These are phyloP conservation scores for Xylaria sp. DNA, from an alignment of 495 filamentous ascomycete species.

Conservation along the genomic window DNA sequence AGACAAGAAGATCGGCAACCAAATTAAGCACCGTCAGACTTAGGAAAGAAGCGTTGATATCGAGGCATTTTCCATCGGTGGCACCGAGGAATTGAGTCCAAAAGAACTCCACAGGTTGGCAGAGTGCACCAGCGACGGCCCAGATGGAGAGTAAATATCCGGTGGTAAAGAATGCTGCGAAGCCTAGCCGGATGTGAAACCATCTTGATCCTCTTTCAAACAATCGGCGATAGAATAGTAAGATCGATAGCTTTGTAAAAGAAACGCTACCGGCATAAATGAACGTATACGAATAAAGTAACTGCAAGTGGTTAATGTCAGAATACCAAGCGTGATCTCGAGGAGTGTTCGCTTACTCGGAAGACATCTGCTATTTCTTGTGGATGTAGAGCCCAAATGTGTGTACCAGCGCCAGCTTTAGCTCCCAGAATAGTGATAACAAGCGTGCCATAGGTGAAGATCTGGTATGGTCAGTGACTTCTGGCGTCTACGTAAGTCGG, in stretches of 20 bases:
- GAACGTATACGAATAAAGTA: slow-evolving; percentile 45
- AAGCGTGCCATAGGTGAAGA: slow-evolving; percentile 41
- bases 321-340: neutral
- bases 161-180: slow-evolving; percentile 29
- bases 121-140: slow-evolving; percentile 37
- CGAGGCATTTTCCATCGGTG: slow-evolving; percentile 36
- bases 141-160: slow-evolving; percentile 38
- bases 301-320: slow-evolving; percentile 24
- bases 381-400: slow-evolving; percentile 41
- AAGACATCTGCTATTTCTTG: slow-evolving; percentile 32
- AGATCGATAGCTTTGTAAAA: slow-evolving; percentile 47
- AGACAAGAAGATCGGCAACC: slow-evolving; percentile 52
- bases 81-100: slow-evolving; percentile 41
- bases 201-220: slow-evolving; percentile 38
- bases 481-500: slow-evolving; percentile 18
- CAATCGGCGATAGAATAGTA: slow-evolving; percentile 45
- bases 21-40: slow-evolving; percentile 45
- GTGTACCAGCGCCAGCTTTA: slow-evolving; percentile 37
- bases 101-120: slow-evolving; percentile 42
- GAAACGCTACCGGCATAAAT: slow-evolving; percentile 45
- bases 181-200: slow-evolving; percentile 32
- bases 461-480: slow-evolving; percentile 19
- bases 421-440: slow-evolving; percentile 37
- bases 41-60: slow-evolving; percentile 42
- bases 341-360: slow-evolving; percentile 19